Evolutionary conservation across 805 yeast species (phyloP).

Genomic region (Candida incommunis): DNA sequence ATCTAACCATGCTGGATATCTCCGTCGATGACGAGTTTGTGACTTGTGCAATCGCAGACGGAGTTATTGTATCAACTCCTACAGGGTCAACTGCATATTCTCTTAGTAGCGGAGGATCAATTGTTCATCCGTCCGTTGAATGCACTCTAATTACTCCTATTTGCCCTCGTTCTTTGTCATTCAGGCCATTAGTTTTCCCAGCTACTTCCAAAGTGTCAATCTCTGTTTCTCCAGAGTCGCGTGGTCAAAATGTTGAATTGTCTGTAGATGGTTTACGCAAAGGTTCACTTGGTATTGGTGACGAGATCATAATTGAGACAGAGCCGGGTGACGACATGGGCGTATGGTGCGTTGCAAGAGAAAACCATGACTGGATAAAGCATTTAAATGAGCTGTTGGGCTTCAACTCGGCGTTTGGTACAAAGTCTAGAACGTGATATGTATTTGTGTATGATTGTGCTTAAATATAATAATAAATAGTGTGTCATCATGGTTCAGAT

Average conservation of each 20-base stretch:
- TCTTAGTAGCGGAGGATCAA: conserved; percentile 80
- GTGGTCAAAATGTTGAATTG: conserved; percentile 37
- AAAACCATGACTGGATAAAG: conserved; percentile 81
- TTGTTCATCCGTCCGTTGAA: conserved; percentile 78
- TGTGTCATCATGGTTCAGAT: too few species aligned
- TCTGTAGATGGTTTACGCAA: conserved; percentile 79
- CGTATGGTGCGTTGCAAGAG: conserved; percentile 75
- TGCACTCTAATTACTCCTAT: conserved; percentile 77
- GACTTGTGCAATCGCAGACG: conserved; percentile 88
- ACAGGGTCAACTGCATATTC: conserved; percentile 95
- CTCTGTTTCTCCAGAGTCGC: conserved; percentile 18
- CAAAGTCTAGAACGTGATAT: conserved; percentile 2
- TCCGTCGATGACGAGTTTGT: conserved; percentile 69
- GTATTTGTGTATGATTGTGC: too few species aligned
- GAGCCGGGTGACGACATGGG: conserved; percentile 29
- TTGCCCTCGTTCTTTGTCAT: conserved; percentile 83
- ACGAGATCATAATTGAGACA: conserved; percentile 23
- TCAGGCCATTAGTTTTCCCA: conserved; percentile 77
- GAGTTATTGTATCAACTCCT: conserved; percentile 74
- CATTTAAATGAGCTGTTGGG: conserved; percentile 82
- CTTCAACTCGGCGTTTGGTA: conserved; percentile 68
- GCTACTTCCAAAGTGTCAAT: conserved; percentile 49
- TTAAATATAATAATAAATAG: too few species aligned
- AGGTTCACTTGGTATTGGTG: conserved; percentile 54
- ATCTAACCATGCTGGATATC: conserved; percentile 71